Conservation (phyloP, 2,329 filamentous ascomycete species). For the Stemphylium beticola region DNA sequence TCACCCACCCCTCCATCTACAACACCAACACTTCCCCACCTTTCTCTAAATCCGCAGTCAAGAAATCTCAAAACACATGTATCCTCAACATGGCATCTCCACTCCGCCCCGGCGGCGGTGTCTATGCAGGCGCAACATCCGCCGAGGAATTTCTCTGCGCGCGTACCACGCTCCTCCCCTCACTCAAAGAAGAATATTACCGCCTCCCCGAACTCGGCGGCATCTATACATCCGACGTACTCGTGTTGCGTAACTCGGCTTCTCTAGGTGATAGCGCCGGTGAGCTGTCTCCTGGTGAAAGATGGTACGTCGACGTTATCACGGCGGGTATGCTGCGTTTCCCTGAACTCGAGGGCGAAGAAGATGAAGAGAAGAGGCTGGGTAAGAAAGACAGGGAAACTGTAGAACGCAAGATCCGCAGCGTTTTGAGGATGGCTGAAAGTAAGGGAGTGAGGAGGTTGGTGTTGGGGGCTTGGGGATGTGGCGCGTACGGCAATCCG, state of each 20-base stretch:
- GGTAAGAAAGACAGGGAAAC: slow-evolving; percentile 58
- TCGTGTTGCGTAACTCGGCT: slow-evolving; percentile 60
- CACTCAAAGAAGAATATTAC: slow-evolving; percentile 65
- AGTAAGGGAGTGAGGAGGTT: slow-evolving; percentile 55
- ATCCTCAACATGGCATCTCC: slow-evolving; percentile 71
- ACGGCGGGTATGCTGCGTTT: slow-evolving; percentile 65
- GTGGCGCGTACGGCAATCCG: slow-evolving; percentile 68
- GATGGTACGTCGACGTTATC: slow-evolving; percentile 66
- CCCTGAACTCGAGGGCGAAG: slow-evolving; percentile 56
- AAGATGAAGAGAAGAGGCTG: slow-evolving; percentile 48
- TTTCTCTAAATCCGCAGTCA: slow-evolving; percentile 5
- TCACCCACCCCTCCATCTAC: slow-evolving; percentile 29
- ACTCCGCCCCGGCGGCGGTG: slow-evolving; percentile 65
- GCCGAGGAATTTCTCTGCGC: slow-evolving; percentile 69
- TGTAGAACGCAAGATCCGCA: slow-evolving; percentile 62
- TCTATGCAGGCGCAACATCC: slow-evolving; percentile 64
- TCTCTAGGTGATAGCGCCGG: slow-evolving; percentile 41
- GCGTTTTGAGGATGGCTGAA: slow-evolving; percentile 60
- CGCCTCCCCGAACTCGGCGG: slow-evolving; percentile 64
- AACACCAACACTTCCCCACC: neutral
- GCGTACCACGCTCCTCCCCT: slow-evolving; percentile 65
- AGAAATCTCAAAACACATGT: slow-evolving; percentile 52
- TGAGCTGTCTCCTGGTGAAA: slow-evolving; percentile 54
- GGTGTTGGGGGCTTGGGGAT: slow-evolving; percentile 70
- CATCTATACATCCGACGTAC: slow-evolving; percentile 63